Base-by-base conservation (phyloP, 2,329 filamentous ascomycete genomes). In the Diplodia intermedia region DNA sequence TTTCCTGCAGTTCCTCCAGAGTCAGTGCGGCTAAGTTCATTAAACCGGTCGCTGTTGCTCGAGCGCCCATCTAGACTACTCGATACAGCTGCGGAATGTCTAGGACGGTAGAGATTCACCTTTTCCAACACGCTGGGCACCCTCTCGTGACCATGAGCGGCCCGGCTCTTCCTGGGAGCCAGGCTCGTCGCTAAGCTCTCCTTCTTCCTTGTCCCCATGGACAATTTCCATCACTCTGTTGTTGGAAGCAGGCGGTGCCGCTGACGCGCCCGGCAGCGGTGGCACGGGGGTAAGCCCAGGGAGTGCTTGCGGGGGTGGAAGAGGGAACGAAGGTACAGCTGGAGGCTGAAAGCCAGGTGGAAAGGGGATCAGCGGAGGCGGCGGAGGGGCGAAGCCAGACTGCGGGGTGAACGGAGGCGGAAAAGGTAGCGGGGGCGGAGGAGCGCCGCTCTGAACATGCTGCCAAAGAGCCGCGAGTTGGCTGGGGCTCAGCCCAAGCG, bases 131-230 rank as follows among this genome's bases (percentile, higher is more conserved):
- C 40, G 38, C 38, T 56, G 43, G 26, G 26, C 20, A 11, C 63
- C 40, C 11, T 53, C 33, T 69, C 69, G 57, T 8, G 54, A 43
- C 54, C 54, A 50, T 8, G 54, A 60, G 43, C 23, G 54, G 11
- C 54, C 43, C 12, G 23, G 47, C 8, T 67, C 65, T 14, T 56
- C 65, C 29, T 52, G 53, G 8, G 47, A 38, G 15, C 49, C 65
- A 18, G 65, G 65, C 43, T 93, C 91, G 72, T 94, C 92, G 70
- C 88, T 91, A 36, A 95, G 77, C 76, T 96, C 92, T 18, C 91
- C 91, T 73, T 96, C 92, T 74, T 95, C 91, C 67, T 81, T 81
- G 68, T 86, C 84, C 66, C 77, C 77, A 55, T 82, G 76, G 60
- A 77, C 71, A 36, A 76, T 74, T 18, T 77, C 73, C 36, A 70